Base-by-base conservation (phyloP, 345 rosid species). In the Eucalyptus cloeziana region DNA sequence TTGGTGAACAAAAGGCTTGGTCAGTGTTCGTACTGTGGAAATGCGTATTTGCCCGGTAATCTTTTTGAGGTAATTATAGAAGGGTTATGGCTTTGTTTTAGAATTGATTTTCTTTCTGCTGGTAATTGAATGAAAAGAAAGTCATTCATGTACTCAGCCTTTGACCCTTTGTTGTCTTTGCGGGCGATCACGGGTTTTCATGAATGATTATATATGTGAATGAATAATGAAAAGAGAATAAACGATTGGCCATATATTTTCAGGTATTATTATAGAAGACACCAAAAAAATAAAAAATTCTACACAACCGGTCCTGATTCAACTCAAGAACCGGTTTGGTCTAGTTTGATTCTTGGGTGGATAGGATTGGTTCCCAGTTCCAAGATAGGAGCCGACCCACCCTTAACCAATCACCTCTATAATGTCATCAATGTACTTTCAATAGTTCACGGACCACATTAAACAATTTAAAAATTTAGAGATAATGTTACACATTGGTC, bases 371-470 rank as follows among this genome's bases (percentile, higher is more conserved):
- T 60, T 27, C 60, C 67, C 2, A 12, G 4, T 60, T 60, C 6
- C 8, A 27, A 11, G 15, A 27, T 60, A 25, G 7, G n/a, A 60
- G 0, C 15, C 2, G 3, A 60, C n/a, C 16, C 67, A 60, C 67
- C 31, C n/a, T 60, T 10, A 60, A 60, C 14, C 1, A 2, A 11
- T 25, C 67, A 60, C 10, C n/a, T 27, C n/a, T 60, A 60, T 12
- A 60, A 60, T 60, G n/a, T 60, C 31, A 27, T 27, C 30, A 11
- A 12, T 60, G 67, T 27, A 27, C 14, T 60, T 60, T 60, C 12
- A 60, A 27, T 12, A 17, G 0, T 52, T 52, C 9, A 52, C 4
- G 9, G 0, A 52, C 9, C 56, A 17, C 24, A 3, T 52, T 52
- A 52, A 52, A 17, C 9, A 52, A 52, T 17, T 52, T 52, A 17